Conservation (phyloP, 495 filamentous ascomycete genomes). For the Penicillium diatomitis region DNA sequence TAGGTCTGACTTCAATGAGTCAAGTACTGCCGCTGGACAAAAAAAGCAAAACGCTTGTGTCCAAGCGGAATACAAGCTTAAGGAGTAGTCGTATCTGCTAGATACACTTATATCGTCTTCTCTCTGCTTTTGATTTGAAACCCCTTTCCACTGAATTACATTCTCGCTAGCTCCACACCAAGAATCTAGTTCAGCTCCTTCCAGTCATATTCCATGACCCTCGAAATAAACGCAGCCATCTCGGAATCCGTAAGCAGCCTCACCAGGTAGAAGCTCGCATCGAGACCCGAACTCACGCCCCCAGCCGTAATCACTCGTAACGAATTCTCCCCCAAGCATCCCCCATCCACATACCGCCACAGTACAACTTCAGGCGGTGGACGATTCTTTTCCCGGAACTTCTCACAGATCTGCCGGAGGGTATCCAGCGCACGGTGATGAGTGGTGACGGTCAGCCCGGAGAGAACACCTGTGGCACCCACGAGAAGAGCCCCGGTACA, state of each 20-base stretch:
- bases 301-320: slow-evolving; percentile 69
- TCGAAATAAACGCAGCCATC: slow-evolving; percentile 56
- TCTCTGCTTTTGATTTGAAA: no score
- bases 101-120: no score
- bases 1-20: no score
- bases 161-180: background rate
- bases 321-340: slow-evolving; percentile 52
- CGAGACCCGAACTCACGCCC: slow-evolving; percentile 66
- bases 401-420: slow-evolving; percentile 52
- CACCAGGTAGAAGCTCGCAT: slow-evolving; percentile 71
- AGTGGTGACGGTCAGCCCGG: slow-evolving; percentile 64
- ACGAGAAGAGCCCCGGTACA: slow-evolving; percentile 68
- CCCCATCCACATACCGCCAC: slow-evolving; percentile 66
- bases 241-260: slow-evolving; percentile 61
- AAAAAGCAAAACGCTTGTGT: no score
- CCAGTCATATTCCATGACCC: slow-evolving; percentile 64
- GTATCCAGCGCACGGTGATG: slow-evolving; percentile 60
- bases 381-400: slow-evolving; percentile 17
- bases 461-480: slow-evolving; percentile 59
- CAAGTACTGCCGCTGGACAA: no score
- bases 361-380: slow-evolving; percentile 66
- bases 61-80: no score
- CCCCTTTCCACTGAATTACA: background rate
- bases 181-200: slow-evolving; percentile 45
- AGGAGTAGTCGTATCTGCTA: no score